phyloP scores from a whole-genome alignment of 768 basidiomycete species.

The Aureoboletus auriporus region DNA sequence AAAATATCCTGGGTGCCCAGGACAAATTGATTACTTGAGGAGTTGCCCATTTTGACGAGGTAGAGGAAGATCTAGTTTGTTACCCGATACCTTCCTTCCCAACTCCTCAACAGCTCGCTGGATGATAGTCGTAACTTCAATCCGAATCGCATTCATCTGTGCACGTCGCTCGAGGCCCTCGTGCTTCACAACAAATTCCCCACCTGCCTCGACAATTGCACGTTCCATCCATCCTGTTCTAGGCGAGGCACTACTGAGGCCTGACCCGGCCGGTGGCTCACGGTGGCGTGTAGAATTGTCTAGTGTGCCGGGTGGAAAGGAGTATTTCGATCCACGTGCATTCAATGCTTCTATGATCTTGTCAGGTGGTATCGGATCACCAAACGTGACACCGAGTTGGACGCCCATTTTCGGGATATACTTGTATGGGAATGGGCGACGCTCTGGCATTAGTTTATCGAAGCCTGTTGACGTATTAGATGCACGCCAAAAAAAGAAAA shows the following conservation, averaged over 20 bases:
- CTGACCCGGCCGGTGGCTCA: neutral
- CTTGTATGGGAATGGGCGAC: conserved; percentile 70
- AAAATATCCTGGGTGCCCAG: neutral
- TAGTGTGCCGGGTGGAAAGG: neutral
- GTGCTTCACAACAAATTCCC: neutral
- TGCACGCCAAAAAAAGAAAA: neutral
- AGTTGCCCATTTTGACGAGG: neutral
- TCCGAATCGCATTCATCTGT: conserved; percentile 41
- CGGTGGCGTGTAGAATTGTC: neutral
- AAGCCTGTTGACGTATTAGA: conserved; percentile 47
- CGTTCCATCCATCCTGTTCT: conserved; percentile 14
- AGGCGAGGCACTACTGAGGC: neutral
- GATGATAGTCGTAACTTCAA: conserved; percentile 50
- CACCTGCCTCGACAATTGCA: conserved; percentile 3
- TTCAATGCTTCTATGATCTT: conserved; percentile 29
- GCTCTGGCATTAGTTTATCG: conserved; percentile 88
- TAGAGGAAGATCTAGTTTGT: conserved; percentile 21
- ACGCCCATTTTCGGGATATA: conserved; percentile 61
- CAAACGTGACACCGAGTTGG: conserved; percentile 73
- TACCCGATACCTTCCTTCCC: conserved; percentile 48
- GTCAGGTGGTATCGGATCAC: conserved; percentile 57
- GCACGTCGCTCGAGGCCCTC: conserved; percentile 9
- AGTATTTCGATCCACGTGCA: neutral
- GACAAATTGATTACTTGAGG: neutral
- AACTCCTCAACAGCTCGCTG: conserved; percentile 51